These are phyloP conservation scores for Suhomyces kilbournensis DNA, from an alignment of 805 yeast species.

Conservation along the genomic window DNA sequence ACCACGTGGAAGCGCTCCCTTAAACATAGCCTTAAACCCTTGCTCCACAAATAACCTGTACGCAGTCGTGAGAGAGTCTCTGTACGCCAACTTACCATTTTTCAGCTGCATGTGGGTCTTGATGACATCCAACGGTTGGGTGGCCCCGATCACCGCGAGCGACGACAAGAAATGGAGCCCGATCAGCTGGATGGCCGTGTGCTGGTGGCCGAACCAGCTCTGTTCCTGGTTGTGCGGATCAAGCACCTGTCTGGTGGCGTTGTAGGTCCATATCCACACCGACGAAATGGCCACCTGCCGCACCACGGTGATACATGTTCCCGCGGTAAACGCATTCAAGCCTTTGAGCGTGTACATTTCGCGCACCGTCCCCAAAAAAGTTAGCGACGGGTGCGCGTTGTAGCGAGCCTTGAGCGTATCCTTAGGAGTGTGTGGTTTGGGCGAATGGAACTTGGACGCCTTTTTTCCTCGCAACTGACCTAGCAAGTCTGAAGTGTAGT, in stretches of 20 bases:
- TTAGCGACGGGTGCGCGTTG: conserved; percentile 53
- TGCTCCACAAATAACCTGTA: conserved; percentile 28
- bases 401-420: conserved; percentile 30
- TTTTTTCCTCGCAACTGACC: conserved; percentile 23
- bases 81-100: conserved; percentile 55
- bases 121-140: conserved; percentile 85
- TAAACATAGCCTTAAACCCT: conserved; percentile 31
- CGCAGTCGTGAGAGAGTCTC: conserved; percentile 55
- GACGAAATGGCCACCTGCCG: conserved; percentile 79
- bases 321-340: conserved; percentile 72
- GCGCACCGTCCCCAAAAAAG: conserved; percentile 49
- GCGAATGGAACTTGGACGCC: conserved; percentile 21
- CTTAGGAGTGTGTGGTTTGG: conserved; percentile 10
- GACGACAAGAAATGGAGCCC: conserved; percentile 63
- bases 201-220: conserved; percentile 46
- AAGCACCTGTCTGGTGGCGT: conserved; percentile 67
- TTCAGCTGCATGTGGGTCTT: conserved; percentile 85
- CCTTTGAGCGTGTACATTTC: conserved; percentile 78
- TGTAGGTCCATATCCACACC: conserved; percentile 81
- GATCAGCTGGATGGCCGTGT: conserved; percentile 36
- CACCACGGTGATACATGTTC: conserved; percentile 74
- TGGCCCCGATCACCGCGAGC: conserved; percentile 66
- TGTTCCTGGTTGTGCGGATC: conserved; percentile 47
- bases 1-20: conserved; percentile 55
- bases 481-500: conserved; percentile 34